Base-by-base conservation (phyloP, 2,329 filamentous ascomycete species). In the Dactylellina drechsleri region DNA sequence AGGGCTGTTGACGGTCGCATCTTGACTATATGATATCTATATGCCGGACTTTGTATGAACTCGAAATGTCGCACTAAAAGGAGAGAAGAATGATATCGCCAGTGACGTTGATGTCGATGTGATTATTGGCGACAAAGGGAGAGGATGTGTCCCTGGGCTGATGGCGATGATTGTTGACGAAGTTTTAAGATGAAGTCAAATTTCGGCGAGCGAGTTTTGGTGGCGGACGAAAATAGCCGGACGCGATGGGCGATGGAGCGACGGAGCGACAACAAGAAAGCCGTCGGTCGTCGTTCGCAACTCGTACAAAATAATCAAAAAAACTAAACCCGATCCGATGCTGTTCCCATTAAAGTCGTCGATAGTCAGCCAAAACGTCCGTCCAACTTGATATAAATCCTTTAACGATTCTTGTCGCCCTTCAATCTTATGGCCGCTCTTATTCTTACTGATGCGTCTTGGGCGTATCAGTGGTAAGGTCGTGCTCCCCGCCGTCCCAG, bases 1-100 rank as follows among this genome's bases (percentile, higher is more conserved):
- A 74, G 53, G n/a, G 56, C 57, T 20, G 68, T 45, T n/a, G 70
- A 74, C 41, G 62, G 62, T 64, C 70, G 70, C 70, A 74, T 74
- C 43, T 28, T 60, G 43, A 18, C 43, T 7, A 36, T 36, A 36
- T 36, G 31, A 36, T 36, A 1, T 36, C 6, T 36, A 36, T 36
- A 36, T 36, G 6, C 31, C 31, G 6, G 10, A 5, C 31, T 36
- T 2, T 1, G 1, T 36, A 10, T 36, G 31, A 36, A 7, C 10
- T 5, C 31, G 31, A 36, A 36, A 36, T 36, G 31, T 36, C 31
- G 31, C 31, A 36, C 31, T 10, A 36, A 36, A 36, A 36, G 43
- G 43, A 47, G 43, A 47, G 43, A 12, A 47, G 16, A 36, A 36
- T 10, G 10, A 10, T 52, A 13, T 52, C 4, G n/a, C 12, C 16